Percentiles rank a stretch among this genome's conserved stretches.
Evolutionary conservation across 306 rosid species (phyloP).

Genomic region (Erythrophleum fordii): DNA sequence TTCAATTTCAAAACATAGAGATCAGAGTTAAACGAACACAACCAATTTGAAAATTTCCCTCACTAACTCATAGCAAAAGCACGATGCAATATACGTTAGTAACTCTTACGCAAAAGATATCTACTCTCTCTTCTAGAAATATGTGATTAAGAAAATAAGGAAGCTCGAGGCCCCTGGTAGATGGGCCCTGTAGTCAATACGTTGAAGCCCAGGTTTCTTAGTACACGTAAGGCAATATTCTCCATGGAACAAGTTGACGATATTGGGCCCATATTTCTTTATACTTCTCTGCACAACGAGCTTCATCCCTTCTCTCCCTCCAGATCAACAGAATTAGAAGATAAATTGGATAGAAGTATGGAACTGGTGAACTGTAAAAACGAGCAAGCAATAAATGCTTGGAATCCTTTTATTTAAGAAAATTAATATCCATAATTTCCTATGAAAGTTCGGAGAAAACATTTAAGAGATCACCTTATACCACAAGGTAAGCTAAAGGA

Average conservation of each 20-base stretch:
- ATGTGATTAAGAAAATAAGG: background rate
- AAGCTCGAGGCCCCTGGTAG: background rate
- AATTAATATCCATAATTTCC: background rate
- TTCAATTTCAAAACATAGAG: background rate
- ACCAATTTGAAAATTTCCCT: background rate
- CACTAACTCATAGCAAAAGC: background rate
- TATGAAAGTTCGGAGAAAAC: slow-evolving; percentile 12
- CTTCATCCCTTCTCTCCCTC: slow-evolving; percentile 97
- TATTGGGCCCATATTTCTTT: slow-evolving; percentile 84
- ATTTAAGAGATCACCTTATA: slow-evolving; percentile 61
- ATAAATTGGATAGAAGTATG: slow-evolving; percentile 92
- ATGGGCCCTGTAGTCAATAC: background rate
- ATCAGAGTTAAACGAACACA: background rate
- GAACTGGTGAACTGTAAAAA: slow-evolving; percentile 87
- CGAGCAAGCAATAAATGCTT: slow-evolving; percentile 18
- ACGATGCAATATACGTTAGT: background rate
- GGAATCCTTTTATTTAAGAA: slow-evolving; percentile 8
- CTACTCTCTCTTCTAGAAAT: background rate
- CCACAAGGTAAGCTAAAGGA: slow-evolving; percentile 98
- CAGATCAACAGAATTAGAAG: slow-evolving; percentile 90
- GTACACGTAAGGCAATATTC: slow-evolving; percentile 81
- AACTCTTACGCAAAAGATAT: background rate
- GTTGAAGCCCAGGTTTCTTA: slow-evolving; percentile 29
- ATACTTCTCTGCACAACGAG: slow-evolving; percentile 90
- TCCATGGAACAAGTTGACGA: slow-evolving; percentile 83